Conservation (phyloP, 495 filamentous ascomycete genomes). For the Glarea lozoyensis region DNA sequence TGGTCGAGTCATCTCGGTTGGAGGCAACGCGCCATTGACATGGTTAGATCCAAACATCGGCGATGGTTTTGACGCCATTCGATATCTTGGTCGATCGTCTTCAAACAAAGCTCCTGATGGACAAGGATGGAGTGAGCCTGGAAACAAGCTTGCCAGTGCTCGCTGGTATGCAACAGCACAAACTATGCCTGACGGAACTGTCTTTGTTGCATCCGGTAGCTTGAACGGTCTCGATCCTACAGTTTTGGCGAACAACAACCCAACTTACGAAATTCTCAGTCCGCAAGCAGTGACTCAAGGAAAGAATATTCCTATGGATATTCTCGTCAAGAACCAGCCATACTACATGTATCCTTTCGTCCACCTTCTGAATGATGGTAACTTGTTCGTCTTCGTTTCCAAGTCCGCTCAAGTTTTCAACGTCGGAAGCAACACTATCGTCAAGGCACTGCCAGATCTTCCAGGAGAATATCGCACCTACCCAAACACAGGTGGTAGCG, state of each 20-base stretch:
- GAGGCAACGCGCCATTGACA: constrained; percentile 47
- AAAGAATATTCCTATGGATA: constrained; percentile 35
- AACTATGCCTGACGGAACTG: constrained; percentile 42
- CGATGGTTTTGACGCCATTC: constrained; percentile 49
- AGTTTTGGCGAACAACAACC: constrained; percentile 50
- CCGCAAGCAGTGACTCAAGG: neutral
- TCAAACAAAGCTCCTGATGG: constrained; percentile 39
- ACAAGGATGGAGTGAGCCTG: constrained; percentile 45
- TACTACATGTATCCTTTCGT: constrained; percentile 63
- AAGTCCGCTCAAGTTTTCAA: constrained; percentile 50
- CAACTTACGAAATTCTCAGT: constrained; percentile 47
- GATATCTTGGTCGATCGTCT: constrained; percentile 42
- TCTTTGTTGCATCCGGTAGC: constrained; percentile 55
- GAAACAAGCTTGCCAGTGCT: constrained; percentile 41
- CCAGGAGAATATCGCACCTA: constrained; percentile 53
- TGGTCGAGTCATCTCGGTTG: constrained; percentile 43
- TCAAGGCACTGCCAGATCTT: constrained; percentile 43
- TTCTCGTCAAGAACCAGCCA: constrained; percentile 48
- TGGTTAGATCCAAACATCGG: constrained; percentile 48
- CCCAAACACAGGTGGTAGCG: constrained; percentile 53
- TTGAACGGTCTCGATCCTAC: constrained; percentile 52
- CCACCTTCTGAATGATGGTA: constrained; percentile 47
- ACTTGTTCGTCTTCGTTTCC: constrained; percentile 45
- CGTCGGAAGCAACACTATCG: constrained; percentile 28
- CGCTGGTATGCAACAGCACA: constrained; percentile 56